Evolutionary conservation across 179 eudicot species (phyloP).

Genomic region (Spinacia oleracea): DNA sequence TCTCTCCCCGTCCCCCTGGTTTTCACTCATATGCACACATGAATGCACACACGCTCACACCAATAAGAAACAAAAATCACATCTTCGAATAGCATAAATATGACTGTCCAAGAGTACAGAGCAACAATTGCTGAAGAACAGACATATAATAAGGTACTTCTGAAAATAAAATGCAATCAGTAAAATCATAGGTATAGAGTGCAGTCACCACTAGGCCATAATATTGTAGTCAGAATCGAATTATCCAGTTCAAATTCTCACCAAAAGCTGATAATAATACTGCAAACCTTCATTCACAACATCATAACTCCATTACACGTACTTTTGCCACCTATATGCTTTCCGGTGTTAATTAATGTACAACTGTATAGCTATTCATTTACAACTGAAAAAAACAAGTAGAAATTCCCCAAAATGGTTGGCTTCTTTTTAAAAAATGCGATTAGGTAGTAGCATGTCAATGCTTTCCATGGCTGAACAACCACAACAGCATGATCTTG

Average conservation of each 20-base stretch:
- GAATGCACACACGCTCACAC: neutral
- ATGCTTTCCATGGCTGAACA: neutral
- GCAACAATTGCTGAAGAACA: conserved; percentile 2
- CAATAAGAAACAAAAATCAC: neutral
- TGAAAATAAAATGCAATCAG: neutral
- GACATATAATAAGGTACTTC: neutral
- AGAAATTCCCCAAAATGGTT: neutral
- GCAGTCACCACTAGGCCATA: neutral
- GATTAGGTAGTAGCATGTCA: neutral
- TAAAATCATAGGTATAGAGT: neutral
- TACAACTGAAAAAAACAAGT: neutral
- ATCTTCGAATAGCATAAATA: neutral
- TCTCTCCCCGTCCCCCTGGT: no score
- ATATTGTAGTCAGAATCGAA: neutral
- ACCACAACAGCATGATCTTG: neutral
- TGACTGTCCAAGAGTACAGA: neutral
- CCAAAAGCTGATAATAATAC: neutral
- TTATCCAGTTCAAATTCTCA: neutral
- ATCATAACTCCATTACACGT: neutral
- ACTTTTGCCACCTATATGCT: neutral
- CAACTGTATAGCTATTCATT: neutral
- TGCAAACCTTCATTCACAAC: neutral
- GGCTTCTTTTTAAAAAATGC: neutral
- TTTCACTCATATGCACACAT: neutral
- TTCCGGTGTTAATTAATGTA: neutral